Base-by-base conservation (phyloP, 257 asterid species). In the Phtheirospermum japonicum region DNA sequence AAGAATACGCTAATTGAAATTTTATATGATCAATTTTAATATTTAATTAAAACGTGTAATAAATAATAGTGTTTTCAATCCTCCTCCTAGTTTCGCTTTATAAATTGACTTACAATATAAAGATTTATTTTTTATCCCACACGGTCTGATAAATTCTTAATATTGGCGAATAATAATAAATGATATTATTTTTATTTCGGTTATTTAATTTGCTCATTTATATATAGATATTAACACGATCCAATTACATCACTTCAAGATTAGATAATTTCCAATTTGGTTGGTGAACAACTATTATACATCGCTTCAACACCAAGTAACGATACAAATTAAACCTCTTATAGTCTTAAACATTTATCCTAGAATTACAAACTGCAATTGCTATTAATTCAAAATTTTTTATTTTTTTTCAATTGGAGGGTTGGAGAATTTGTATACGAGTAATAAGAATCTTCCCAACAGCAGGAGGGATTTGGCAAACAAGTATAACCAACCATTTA, bases 391-490 rank as follows among this genome's bases (percentile, higher is more conserved):
- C 0, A 6, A 42, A 9, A n/a, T n/a, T n/a, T n/a, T n/a, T 17
- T 34, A 45, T 56, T 33, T 13, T 19, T 14, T 4, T n/a, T n/a
- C n/a, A 9, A 26, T 30, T 19, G 53, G 23, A 64, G 79, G 75
- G 75, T 26, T 43, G 75, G 66, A 74, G 64, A 74, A 63, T 23
- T 1, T 23, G 28, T 23, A 12, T 14, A 33, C 0, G 63, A 49
- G 53, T 9, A 31, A 8, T 65, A 6, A 19, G 37, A 42, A 23
- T 12, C n/a, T n/a, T 26, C 36, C 31, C n/a, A 46, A 37, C 39
- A n/a, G 61, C 23, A 18, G 36, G 67, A 57, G 66, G 68, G 66
- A 71, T 75, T 75, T 75, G 80, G 80, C 76, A 58, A 32, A n/a
- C n/a, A n/a, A n/a, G n/a, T n/a, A n/a, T n/a, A n/a, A 23, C 80